Percentiles rank a stretch among this genome's conserved stretches.
Evolutionary conservation across 2,329 filamentous ascomycete species (phyloP).

Genomic region (Colletotrichum salicis): DNA sequence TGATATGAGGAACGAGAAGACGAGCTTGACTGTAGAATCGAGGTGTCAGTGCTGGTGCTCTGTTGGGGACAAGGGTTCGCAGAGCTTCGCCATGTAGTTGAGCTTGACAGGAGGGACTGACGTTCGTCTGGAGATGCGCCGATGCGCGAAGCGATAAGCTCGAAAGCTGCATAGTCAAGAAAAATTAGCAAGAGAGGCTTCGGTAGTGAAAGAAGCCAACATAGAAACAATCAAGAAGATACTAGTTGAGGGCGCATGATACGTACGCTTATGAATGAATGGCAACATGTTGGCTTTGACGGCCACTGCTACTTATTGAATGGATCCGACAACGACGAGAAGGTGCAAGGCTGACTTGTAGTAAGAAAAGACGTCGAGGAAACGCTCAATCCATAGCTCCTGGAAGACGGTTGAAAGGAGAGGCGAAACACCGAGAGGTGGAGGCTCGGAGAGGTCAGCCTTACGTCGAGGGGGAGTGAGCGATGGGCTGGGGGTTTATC

Average conservation of each 20-base stretch:
- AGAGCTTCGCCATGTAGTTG: conserved; percentile 41
- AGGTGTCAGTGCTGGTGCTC: conserved; percentile 1
- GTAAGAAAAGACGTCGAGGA: background rate
- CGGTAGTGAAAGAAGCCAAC: background rate
- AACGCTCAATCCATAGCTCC: conserved; percentile 1
- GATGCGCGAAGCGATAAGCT: conserved; percentile 51
- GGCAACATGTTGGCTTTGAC: conserved; percentile 40
- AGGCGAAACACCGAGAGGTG: background rate
- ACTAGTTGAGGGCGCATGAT: background rate
- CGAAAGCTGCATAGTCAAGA: conserved; percentile 51
- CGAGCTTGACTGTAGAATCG: conserved; percentile 81
- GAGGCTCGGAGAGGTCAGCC: background rate
- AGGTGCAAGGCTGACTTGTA: background rate
- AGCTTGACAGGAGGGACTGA: conserved; percentile 43
- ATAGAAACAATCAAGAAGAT: background rate
- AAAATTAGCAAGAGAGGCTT: conserved; percentile 15
- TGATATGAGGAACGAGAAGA: conserved; percentile 88
- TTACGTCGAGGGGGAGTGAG: background rate
- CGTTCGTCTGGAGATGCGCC: conserved; percentile 59
- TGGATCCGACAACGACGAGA: background rate
- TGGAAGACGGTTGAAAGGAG: background rate
- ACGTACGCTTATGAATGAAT: conserved; percentile 43
- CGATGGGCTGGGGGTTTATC: background rate
- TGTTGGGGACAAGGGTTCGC: conserved; percentile 40
- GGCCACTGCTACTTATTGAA: background rate